phyloP scores from a whole-genome alignment of 148 eudicot genomes.

The Camellia sinensis region DNA sequence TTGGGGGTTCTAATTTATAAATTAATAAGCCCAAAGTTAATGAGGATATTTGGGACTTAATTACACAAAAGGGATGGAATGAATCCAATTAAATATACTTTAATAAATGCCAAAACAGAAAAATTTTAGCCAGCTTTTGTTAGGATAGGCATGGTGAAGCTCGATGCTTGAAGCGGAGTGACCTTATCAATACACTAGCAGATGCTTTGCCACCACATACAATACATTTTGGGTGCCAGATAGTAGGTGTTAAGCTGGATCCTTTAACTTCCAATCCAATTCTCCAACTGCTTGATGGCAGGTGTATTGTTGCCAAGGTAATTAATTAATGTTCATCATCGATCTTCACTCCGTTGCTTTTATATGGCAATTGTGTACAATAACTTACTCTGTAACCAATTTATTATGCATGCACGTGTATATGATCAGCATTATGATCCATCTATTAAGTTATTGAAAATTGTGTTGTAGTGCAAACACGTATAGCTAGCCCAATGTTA shows the following conservation, averaged over 20 bases:
- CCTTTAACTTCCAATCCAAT: constrained; percentile 24
- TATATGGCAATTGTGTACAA: neutral
- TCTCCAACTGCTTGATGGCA: constrained; percentile 44
- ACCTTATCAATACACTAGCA: constrained; percentile 41
- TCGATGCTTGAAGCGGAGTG: constrained; percentile 47
- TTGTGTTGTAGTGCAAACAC: too few relatives aligned
- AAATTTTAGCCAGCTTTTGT: too few relatives aligned
- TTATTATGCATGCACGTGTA: neutral
- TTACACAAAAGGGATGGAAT: too few relatives aligned
- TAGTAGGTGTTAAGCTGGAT: constrained; percentile 34
- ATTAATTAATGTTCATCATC: too few relatives aligned
- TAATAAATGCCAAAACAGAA: too few relatives aligned
- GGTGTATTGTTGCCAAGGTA: constrained; percentile 47
- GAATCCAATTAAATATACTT: too few relatives aligned
- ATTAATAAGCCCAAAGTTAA: neutral
- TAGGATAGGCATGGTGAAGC: constrained; percentile 25
- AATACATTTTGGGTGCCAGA: constrained; percentile 35
- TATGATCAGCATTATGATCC: too few relatives aligned
- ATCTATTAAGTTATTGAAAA: too few relatives aligned
- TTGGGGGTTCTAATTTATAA: neutral
- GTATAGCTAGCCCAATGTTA: too few relatives aligned
- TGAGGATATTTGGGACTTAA: too few relatives aligned
- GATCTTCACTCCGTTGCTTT: neutral
- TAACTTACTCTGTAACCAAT: neutral
- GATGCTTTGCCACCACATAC: constrained; percentile 45